Conservation (phyloP, 495 filamentous ascomycete species). For the Aspergillus carlsbadensis region DNA sequence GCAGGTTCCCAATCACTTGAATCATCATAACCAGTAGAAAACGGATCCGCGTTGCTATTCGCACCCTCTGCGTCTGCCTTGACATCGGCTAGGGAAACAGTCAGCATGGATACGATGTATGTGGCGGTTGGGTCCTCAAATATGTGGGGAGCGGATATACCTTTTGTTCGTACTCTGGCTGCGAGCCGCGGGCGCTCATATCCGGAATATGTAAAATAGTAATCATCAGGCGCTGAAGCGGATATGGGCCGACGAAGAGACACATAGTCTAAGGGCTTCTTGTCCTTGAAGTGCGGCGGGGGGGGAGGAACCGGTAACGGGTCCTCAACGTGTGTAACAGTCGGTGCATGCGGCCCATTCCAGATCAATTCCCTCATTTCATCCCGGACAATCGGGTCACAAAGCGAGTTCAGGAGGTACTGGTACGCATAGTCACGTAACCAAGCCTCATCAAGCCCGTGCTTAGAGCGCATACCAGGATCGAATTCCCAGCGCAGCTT, state of each 20-base stretch:
- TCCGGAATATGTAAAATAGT: neutral
- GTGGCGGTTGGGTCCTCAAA: too few species aligned
- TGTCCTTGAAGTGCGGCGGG: slow-evolving; percentile 1
- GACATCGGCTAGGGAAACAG: neutral
- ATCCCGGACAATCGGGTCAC: slow-evolving; percentile 8
- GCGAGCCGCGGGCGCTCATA: slow-evolving; percentile 20
- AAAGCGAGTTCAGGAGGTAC: slow-evolving; percentile 20
- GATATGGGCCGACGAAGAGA: neutral
- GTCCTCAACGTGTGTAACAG: slow-evolving; percentile 20
- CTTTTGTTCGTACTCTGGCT: neutral
- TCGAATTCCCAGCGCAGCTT: slow-evolving; percentile 29
- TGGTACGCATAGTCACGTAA: slow-evolving; percentile 21
- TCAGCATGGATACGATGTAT: neutral
- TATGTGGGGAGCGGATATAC: neutral
- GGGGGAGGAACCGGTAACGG: slow-evolving; percentile 22
- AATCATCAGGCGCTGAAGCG: neutral
- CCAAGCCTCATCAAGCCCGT: slow-evolving; percentile 2
- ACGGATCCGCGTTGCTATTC: too few species aligned
- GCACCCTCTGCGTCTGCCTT: too few species aligned
- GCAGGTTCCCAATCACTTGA: too few species aligned
- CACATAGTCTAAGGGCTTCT: neutral
- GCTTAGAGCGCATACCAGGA: slow-evolving; percentile 13
- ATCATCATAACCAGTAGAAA: too few species aligned
- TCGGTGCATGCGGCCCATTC: neutral
- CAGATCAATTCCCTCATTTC: slow-evolving; percentile 14